Evolutionary conservation across 1,139 yeast genomes (phyloP).

Genomic region (Saccharomycopsis phalli): DNA sequence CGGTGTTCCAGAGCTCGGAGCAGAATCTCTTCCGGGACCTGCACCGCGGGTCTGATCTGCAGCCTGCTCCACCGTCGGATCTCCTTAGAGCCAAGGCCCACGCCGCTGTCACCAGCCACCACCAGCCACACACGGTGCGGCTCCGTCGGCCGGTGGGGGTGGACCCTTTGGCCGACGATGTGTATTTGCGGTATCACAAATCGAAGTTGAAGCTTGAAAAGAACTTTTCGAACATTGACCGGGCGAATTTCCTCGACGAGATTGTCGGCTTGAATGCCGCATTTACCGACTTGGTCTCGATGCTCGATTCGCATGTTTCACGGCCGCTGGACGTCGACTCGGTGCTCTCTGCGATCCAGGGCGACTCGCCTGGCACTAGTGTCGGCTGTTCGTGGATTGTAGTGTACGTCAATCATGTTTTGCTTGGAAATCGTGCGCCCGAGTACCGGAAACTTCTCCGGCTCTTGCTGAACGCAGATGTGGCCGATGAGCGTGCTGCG

Average conservation of each 20-base stretch:
- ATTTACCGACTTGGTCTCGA: slow-evolving; percentile 7
- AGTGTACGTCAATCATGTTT: slow-evolving; percentile 7
- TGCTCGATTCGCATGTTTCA: slow-evolving; percentile 4
- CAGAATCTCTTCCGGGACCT: no score
- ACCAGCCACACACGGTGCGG: no score
- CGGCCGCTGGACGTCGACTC: background rate
- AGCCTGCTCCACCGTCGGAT: no score
- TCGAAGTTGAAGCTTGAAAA: slow-evolving; percentile 19
- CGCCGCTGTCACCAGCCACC: no score
- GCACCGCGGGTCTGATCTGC: no score
- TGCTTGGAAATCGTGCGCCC: slow-evolving; percentile 5
- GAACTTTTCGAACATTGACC: slow-evolving; percentile 16
- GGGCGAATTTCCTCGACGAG: slow-evolving; percentile 17
- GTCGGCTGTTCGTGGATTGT: no score
- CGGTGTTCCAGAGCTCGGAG: no score
- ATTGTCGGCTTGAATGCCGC: slow-evolving; percentile 2
- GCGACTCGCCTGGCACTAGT: no score
- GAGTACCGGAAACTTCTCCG: slow-evolving; percentile 9
- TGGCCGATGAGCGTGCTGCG: no score
- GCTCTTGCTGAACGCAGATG: slow-evolving; percentile 7
- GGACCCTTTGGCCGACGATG: slow-evolving; percentile 15
- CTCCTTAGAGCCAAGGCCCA: no score
- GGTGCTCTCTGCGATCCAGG: slow-evolving; percentile 10
- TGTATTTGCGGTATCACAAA: slow-evolving; percentile 16
- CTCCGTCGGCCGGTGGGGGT: no score